Base-by-base conservation (phyloP, 192 early-diverging fungal genomes). In the Paraglomus occultum region DNA sequence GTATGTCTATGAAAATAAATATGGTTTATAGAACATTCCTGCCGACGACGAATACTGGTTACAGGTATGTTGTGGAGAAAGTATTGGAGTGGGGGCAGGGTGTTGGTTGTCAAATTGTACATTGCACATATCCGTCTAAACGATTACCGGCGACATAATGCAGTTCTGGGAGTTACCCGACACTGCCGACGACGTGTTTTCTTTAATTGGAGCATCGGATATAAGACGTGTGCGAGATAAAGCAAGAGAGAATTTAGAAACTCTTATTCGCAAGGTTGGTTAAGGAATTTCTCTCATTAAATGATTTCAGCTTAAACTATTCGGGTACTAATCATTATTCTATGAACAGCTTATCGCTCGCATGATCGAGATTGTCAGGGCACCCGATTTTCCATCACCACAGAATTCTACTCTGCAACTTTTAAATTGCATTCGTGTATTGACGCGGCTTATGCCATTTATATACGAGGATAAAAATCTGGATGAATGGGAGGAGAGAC, bases 371-470 rank as follows among this genome's bases (percentile, higher is more conserved):
- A 71, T 87, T 10, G 77, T 86, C 17, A 71, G 78, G 10, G 73
- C 82, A 14, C 81, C 77, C 18, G 83, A 86, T 39, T 80, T 85
- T 54, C 76, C 76, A 4, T 80, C 78, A 42, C 69, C 81, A 8
- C 77, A 82, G n/a, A 79, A 82, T 40, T 85, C 84, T 39, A 78
- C 77, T 6, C 79, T 76, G 43, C 88, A 93, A 50, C 76, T 92
- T 42, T 71, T 93, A 5, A 97, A 95, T 77, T 93, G 91, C 70
- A 73, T 91, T 18, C 88, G 95, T 42, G 77, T 95, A 4, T 73
- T 97, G 51, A 94, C 94, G 1, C 85, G 95, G 14, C 51, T 97
- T 18, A 74, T 97, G 44, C 95, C 94, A 12, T 94, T 89, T 78
- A 77, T 91, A 10, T 97, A 88, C 75, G 95, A 97, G 78, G 74